Percentiles rank a stretch among this genome's conserved stretches.
Evolutionary conservation across 2,329 filamentous ascomycete genomes (phyloP).

Genomic region (Trichoderma hamatum): DNA sequence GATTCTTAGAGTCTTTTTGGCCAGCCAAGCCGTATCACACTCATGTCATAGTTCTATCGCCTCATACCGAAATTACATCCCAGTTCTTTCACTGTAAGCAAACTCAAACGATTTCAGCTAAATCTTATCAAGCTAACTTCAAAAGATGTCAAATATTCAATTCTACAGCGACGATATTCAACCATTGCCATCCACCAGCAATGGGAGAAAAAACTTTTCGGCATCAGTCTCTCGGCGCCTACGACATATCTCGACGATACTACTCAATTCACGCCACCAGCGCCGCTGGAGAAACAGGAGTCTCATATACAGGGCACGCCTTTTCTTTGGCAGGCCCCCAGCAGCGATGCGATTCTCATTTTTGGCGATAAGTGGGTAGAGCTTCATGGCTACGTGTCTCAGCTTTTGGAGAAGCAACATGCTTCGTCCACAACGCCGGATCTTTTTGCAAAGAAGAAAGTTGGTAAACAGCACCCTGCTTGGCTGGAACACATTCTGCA

Average conservation of each 20-base stretch:
- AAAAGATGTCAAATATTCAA: slow-evolving; percentile 71
- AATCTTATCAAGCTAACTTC: not conserved
- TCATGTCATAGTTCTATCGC: slow-evolving; percentile 83
- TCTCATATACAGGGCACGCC: slow-evolving; percentile 47
- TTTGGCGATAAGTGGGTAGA: slow-evolving; percentile 87
- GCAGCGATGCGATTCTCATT: slow-evolving; percentile 78
- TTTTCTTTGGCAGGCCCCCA: slow-evolving; percentile 85
- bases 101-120: not conserved
- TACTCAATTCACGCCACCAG: slow-evolving; percentile 55
- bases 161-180: slow-evolving; percentile 80
- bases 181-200: slow-evolving; percentile 45
- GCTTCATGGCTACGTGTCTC: slow-evolving; percentile 77
- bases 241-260: slow-evolving; percentile 63
- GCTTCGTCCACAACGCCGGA: slow-evolving; percentile 41
- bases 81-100: slow-evolving; percentile 76
- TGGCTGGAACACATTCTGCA: slow-evolving; percentile 81
- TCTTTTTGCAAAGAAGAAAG: slow-evolving; percentile 55
- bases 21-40: slow-evolving; percentile 64
- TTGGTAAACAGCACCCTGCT: slow-evolving; percentile 70
- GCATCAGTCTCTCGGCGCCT: slow-evolving; percentile 79
- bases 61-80: slow-evolving; percentile 77
- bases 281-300: slow-evolving; percentile 28
- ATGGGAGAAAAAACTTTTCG: slow-evolving; percentile 64
- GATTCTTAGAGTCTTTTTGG: slow-evolving; percentile 87
- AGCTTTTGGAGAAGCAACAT: slow-evolving; percentile 55